Evolutionary conservation across 225 moss, liverwort and hornwort genomes (phyloP).

Genomic region (Physcomitrium patens): DNA sequence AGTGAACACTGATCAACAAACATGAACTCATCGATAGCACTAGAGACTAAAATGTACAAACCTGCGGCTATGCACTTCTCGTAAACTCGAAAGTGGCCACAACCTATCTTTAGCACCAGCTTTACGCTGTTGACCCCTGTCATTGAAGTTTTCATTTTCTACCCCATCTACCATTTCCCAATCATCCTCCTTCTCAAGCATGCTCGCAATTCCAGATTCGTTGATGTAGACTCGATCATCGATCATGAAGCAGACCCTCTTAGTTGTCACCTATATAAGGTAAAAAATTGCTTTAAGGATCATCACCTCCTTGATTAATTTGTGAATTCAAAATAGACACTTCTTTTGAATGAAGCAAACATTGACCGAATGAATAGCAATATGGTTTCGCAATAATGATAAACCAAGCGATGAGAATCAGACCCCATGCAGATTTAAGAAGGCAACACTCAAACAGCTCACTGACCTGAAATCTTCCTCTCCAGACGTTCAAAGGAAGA

Average conservation of each 20-base stretch:
- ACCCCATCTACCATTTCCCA: slow-evolving; percentile 58
- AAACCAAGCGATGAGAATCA: slow-evolving; percentile 1
- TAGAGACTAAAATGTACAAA: slow-evolving; percentile 31
- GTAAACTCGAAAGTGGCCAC: slow-evolving; percentile 80
- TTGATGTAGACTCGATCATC: slow-evolving; percentile 86
- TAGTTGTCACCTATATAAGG: slow-evolving; percentile 71
- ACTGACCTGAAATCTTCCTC: slow-evolving; percentile 88
- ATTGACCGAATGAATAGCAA: background rate
- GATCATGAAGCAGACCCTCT: slow-evolving; percentile 90
- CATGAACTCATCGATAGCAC: background rate
- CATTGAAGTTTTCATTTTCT: slow-evolving; percentile 51
- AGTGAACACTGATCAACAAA: slow-evolving; percentile 6
- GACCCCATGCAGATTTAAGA: slow-evolving; percentile 3
- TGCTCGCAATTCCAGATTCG: slow-evolving; percentile 71
- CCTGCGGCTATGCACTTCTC: slow-evolving; percentile 94
- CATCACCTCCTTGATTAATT: no score
- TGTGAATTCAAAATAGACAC: no score
- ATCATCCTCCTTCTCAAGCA: slow-evolving; percentile 65
- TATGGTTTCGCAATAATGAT: slow-evolving; percentile 9
- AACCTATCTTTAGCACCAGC: slow-evolving; percentile 87
- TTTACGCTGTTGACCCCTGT: slow-evolving; percentile 64
- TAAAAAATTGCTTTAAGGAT: no score
- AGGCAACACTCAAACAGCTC: slow-evolving; percentile 4
- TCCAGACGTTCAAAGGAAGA: slow-evolving; percentile 66
- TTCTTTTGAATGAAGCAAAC: background rate